These are phyloP conservation scores for Zizania palustris DNA, from an alignment of 202 grass and related monocot genomes.

Conservation along the genomic window DNA sequence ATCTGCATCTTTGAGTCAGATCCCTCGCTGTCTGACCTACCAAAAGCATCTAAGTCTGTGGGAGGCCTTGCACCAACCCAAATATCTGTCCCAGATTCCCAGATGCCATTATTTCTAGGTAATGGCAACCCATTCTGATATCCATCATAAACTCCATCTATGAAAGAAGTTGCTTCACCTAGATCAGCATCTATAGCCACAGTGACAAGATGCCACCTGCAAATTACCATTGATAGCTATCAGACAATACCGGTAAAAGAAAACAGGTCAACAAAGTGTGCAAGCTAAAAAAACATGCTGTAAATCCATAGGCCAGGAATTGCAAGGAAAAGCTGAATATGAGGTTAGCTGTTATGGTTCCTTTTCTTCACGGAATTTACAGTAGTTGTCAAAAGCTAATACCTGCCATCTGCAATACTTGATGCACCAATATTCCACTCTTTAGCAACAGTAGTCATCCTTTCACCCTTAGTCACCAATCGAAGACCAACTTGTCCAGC, in stretches of 20 bases:
- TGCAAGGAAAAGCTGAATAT: constrained; percentile 17
- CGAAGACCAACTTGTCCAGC: constrained; percentile 95
- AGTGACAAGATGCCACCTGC: constrained; percentile 94
- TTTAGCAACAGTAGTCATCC: constrained; percentile 87
- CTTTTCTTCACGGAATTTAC: constrained; percentile 25
- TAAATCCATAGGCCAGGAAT: not conserved
- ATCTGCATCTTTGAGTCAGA: constrained; percentile 95
- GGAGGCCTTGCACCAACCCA: constrained; percentile 92
- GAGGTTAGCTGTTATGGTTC: constrained; percentile 1
- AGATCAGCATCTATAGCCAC: constrained; percentile 95
- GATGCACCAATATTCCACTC: constrained; percentile 95
- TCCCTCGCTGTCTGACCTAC: constrained; percentile 95
- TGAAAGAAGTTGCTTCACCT: constrained; percentile 91
- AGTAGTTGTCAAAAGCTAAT: constrained; percentile 26
- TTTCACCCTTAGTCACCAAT: constrained; percentile 84
- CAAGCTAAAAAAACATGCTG: not conserved
- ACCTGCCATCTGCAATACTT: constrained; percentile 99
- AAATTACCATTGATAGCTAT: constrained; percentile 44
- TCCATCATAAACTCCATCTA: constrained; percentile 90
- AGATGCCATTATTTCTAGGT: constrained; percentile 66
- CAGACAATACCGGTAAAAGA: constrained; percentile 26
- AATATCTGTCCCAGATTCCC: constrained; percentile 81
- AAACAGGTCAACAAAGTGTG: not conserved
- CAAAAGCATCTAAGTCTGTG: constrained; percentile 95
- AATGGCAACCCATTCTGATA: constrained; percentile 87